Evolutionary conservation across 371 early-diverging fungal genomes (phyloP).

Genomic region (Mycotypha africana): DNA sequence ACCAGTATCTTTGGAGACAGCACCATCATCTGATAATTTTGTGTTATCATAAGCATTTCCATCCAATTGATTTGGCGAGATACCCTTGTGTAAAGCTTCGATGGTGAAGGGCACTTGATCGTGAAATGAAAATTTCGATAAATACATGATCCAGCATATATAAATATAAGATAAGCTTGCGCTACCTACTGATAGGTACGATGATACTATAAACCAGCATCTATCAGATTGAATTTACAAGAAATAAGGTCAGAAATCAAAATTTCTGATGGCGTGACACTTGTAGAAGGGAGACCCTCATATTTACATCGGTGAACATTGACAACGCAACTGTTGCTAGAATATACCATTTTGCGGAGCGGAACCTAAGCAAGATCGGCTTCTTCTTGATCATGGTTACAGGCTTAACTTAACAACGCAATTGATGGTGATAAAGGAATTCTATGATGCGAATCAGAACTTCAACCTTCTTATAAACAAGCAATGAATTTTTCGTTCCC

Average conservation of each 20-base stretch:
- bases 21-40: constrained; percentile 19
- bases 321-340: constrained; percentile 28
- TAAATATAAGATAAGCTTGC: neutral
- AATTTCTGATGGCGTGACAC: too few species aligned
- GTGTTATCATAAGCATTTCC: constrained; percentile 7
- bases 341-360: constrained; percentile 26
- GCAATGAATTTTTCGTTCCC: too few species aligned
- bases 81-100: constrained; percentile 28
- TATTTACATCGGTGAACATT: constrained; percentile 31
- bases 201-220: constrained; percentile 69
- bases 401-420: too few species aligned
- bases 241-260: neutral
- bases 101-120: constrained; percentile 59
- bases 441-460: too few species aligned
- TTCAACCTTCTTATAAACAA: too few species aligned
- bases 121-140: neutral
- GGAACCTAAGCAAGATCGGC: constrained; percentile 17
- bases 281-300: neutral
- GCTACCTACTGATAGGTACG: constrained; percentile 60
- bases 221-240: constrained; percentile 27
- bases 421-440: too few species aligned
- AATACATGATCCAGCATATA: too few species aligned
- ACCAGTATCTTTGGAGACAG: constrained; percentile 51
- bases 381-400: constrained; percentile 8
- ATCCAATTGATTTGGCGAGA: constrained; percentile 4